Evolutionary conservation across 805 yeast genomes (phyloP).

Genomic region (Alloascoidea africana): DNA sequence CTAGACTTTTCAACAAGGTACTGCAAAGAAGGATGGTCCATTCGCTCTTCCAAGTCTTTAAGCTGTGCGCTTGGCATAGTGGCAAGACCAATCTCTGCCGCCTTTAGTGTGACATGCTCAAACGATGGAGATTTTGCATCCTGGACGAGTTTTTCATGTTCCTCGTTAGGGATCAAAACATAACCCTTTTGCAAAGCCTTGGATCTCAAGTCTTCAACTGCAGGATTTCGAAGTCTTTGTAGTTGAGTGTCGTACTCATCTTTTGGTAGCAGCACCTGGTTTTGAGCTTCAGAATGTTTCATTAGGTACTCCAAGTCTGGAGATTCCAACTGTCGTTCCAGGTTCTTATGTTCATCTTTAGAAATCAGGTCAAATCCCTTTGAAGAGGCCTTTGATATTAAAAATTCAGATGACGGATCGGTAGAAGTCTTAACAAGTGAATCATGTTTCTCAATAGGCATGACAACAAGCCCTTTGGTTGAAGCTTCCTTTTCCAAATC

Average conservation of each 20-base stretch:
- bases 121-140: neutral
- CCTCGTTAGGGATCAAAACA: neutral
- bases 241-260: neutral
- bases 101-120: neutral
- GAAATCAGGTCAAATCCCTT: neutral
- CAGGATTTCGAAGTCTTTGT: constrained; percentile 2
- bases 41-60: neutral
- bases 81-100: neutral
- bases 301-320: neutral
- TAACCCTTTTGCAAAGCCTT: neutral
- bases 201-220: neutral
- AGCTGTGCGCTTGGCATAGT: neutral
- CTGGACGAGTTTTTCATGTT: neutral
- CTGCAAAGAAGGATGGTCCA: neutral
- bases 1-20: constrained; percentile 10
- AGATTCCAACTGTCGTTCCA: neutral
- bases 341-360: neutral
- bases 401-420: neutral
- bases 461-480: constrained; percentile 1
- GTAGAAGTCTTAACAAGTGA: neutral
- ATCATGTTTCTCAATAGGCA: neutral
- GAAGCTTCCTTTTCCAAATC: constrained; percentile 3
- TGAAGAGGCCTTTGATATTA: neutral
- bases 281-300: neutral
- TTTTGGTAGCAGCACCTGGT: neutral